Evolutionary conservation across 2,329 filamentous ascomycete genomes (phyloP).

Genomic region (Penicillium rolfsii): DNA sequence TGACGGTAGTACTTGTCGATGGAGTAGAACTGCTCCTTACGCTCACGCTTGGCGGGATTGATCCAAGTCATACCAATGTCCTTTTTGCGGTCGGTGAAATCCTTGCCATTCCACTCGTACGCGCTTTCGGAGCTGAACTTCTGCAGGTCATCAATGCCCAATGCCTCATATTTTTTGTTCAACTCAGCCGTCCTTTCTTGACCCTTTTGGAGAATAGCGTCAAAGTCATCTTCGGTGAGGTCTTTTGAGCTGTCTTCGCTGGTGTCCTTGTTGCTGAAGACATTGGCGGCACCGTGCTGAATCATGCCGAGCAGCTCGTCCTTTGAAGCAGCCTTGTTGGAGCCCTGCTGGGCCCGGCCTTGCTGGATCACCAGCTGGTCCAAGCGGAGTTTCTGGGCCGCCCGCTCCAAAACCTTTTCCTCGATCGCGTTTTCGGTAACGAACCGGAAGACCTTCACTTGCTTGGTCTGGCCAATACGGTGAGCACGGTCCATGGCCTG

Average conservation of each 20-base stretch:
- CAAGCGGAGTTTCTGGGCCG: constrained; percentile 92
- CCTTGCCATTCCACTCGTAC: constrained; percentile 98
- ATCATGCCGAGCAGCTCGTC: constrained; percentile 98
- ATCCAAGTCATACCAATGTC: constrained; percentile 95
- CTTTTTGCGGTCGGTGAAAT: constrained; percentile 89
- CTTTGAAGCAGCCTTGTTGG: constrained; percentile 90
- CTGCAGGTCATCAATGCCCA: constrained; percentile 94
- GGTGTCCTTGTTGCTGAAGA: constrained; percentile 77
- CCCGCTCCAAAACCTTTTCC: constrained; percentile 95
- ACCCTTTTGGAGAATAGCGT: constrained; percentile 81
- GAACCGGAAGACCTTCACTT: constrained; percentile 94
- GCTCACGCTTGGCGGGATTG: constrained; percentile 95
- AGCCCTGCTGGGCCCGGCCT: constrained; percentile 86
- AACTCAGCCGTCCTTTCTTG: constrained; percentile 87
- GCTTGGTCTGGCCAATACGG: constrained; percentile 97
- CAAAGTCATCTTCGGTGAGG: constrained; percentile 86
- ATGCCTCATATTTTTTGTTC: constrained; percentile 92
- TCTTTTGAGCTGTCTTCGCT: constrained; percentile 58
- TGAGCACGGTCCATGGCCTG: constrained; percentile 99
- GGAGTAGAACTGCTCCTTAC: constrained; percentile 96
- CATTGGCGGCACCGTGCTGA: constrained; percentile 94
- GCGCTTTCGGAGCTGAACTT: constrained; percentile 97
- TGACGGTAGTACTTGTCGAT: constrained; percentile 99
- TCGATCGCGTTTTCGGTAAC: constrained; percentile 98
- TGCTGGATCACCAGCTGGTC: constrained; percentile 98